Base-by-base conservation (phyloP, 2,329 filamentous ascomycete genomes). In the Septoria petroselini region DNA sequence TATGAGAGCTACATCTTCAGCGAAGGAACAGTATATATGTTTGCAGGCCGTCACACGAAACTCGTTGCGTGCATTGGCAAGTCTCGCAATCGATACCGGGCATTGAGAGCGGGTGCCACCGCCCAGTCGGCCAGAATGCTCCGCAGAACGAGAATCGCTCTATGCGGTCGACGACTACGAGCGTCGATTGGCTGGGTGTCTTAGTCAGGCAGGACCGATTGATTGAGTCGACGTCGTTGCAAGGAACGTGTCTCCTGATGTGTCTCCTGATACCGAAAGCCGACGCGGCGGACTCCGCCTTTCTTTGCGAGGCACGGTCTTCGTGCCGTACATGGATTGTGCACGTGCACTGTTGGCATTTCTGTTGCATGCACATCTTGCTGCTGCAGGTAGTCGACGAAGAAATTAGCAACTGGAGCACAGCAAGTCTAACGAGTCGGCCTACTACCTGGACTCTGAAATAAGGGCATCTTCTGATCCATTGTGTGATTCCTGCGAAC, bases 21-120 rank as follows among this genome's bases (percentile, higher is more conserved):
- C 50, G 34, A 52, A 53, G 44, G 40, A 48, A 44, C 44, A 35
- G 30, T 25, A 53, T 53, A 53, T 53, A 53, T 48, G 50, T 53
- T 40, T 35, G 38, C 40, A 41, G 34, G 40, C 40, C 34, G 45
- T 53, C 33, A 29, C 44, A 52, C 40, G 23, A 44, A 33, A 23
- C 49, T 17, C 29, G 33, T 38, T 27, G 33, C 30, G 30, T 23
- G 38, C 42, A 33, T 29, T 23, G 31, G 39, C 39, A 31, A 52
- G 50, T 48, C 50, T 52, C 50, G 39, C 50, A 31, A 52, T 46
- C 42, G 39, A 37, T 38, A 41, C 34, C 33, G 43, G 49, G 31
- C 39, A 48, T 19, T 31, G 31, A 31, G 8, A 38, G 23, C 50
- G 38, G 43, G 50, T 34, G 33, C 38, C 38, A 44, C 50, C 33